Evolutionary conservation across 129 eudicot genomes (phyloP).

Genomic region (Artemisia tridentata): DNA sequence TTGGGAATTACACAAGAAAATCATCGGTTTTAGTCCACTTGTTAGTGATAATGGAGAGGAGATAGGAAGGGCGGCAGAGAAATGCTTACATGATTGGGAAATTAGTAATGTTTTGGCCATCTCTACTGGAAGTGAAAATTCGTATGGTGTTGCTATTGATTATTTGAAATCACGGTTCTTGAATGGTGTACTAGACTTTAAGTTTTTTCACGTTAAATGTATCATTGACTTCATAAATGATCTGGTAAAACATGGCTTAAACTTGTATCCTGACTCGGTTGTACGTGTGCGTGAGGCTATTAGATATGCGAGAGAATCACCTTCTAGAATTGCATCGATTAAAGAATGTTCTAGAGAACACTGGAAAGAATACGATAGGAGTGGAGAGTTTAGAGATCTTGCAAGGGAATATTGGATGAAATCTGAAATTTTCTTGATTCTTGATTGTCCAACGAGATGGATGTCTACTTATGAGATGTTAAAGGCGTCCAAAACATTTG

Average conservation of each 20-base stretch:
- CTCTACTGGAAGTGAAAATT: not conserved
- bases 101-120: constrained; percentile 8
- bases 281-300: not conserved
- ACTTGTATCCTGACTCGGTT: not conserved
- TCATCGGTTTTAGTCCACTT: constrained; percentile 10
- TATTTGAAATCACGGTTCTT: not conserved
- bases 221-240: constrained; percentile 2
- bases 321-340: not conserved
- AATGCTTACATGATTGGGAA: constrained; percentile 20
- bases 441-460: constrained; percentile 11
- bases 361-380: not conserved
- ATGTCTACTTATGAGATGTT: constrained; percentile 15
- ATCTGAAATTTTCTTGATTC: not conserved
- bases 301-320: not conserved
- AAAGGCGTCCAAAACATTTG: not conserved
- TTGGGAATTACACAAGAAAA: constrained; percentile 9
- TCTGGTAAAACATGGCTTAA: not conserved
- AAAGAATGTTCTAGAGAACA: constrained; percentile 5
- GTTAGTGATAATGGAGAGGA: constrained; percentile 11
- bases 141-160: constrained; percentile 1
- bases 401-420: too few relatives aligned
- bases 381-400: too few relatives aligned
- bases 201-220: constrained; percentile 15
- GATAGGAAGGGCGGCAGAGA: constrained; percentile 4
- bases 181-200: constrained; percentile 8